Percentiles rank a stretch among this genome's conserved stretches.
These are phyloP conservation scores for Penicillium sp. DNA, from an alignment of 2,329 filamentous ascomycete genomes.

Conservation along the genomic window DNA sequence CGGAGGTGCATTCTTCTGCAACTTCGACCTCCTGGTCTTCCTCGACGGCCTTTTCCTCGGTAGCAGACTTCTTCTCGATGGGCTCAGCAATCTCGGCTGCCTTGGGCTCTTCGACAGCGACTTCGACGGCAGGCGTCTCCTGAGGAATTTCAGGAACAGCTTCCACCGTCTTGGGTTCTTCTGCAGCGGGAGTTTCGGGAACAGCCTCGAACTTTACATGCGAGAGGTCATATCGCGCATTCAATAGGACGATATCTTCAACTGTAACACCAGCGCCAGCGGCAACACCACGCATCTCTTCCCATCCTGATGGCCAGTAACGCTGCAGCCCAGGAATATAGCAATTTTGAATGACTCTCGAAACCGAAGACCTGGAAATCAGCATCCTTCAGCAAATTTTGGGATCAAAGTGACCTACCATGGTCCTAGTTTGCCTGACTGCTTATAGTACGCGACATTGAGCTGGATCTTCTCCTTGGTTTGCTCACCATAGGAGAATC, in stretches of 20 bases:
- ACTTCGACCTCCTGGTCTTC: not conserved
- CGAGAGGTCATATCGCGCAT: not conserved
- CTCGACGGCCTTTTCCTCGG: not conserved
- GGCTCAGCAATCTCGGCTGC: not conserved
- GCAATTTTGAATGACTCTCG: not conserved
- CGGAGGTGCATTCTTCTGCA: not conserved
- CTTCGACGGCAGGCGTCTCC: not conserved
- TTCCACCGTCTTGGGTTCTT: not conserved
- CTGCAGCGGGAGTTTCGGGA: not conserved
- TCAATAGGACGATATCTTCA: not conserved
- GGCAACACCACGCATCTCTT: not conserved
- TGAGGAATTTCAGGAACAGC: constrained; percentile 1
- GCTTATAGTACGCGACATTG: not conserved
- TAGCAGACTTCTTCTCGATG: not conserved
- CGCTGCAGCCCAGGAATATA: not conserved
- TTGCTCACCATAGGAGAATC: not conserved
- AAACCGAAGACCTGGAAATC: not conserved
- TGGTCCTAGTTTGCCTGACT: not conserved
- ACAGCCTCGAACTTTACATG: not conserved
- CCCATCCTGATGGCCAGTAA: not conserved
- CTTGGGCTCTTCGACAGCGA: constrained; percentile 1
- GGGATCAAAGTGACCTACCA: not conserved
- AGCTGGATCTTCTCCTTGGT: not conserved
- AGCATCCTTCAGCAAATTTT: not conserved
- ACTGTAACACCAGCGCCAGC: not conserved